Evolutionary conservation across 352 stramenopile genomes (phyloP).

Genomic region (Globisporangium ultimum): DNA sequence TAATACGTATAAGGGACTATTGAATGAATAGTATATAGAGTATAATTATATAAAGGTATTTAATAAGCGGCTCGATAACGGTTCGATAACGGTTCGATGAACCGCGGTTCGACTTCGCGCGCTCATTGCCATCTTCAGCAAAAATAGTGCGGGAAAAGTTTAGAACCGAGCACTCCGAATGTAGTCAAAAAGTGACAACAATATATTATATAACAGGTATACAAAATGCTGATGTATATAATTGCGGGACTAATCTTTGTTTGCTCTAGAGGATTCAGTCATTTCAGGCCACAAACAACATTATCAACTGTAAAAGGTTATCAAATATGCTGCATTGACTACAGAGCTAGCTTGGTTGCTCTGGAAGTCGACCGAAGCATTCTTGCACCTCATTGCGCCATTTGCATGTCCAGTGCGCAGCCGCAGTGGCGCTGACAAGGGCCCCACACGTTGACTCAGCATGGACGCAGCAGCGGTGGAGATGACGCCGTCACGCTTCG

Average conservation of each 20-base stretch:
- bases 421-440: no score
- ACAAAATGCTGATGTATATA: no score
- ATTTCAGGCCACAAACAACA: no score
- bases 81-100: background rate
- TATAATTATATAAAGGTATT: background rate
- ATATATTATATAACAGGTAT: no score
- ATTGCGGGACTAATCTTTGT: no score
- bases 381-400: constrained; percentile 2
- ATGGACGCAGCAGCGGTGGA: background rate
- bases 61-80: background rate
- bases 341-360: no score
- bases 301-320: no score
- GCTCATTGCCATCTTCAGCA: background rate
- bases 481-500: constrained; percentile 6
- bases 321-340: no score
- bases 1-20: background rate
- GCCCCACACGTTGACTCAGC: no score
- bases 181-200: no score
- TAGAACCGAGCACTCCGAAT: no score
- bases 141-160: constrained; percentile 9
- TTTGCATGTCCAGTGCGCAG: background rate
- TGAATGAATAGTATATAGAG: background rate
- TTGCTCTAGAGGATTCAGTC: no score
- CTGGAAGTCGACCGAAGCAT: background rate
- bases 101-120: constrained; percentile 10